phyloP scores from a whole-genome alignment of 768 basidiomycete species.

The Mycena filopes region DNA sequence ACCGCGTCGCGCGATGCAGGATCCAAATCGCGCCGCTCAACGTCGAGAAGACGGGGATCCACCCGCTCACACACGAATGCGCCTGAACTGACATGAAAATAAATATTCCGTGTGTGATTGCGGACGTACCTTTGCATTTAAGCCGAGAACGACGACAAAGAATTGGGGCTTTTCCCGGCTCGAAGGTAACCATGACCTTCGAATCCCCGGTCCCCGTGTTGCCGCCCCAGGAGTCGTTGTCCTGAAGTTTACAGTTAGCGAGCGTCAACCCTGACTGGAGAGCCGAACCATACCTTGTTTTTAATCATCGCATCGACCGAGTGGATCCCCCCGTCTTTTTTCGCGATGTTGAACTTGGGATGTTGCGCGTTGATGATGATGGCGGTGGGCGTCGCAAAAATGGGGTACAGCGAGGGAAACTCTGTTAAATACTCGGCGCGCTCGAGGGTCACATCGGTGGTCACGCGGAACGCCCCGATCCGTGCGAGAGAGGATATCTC shows the following conservation, averaged over 20 bases:
- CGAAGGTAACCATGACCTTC: neutral
- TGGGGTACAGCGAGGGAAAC: constrained; percentile 25
- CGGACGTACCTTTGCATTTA: neutral
- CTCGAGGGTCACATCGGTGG: constrained; percentile 23
- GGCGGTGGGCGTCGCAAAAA: constrained; percentile 22
- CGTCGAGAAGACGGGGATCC: no score
- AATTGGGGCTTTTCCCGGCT: neutral
- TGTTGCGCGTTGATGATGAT: constrained; percentile 31
- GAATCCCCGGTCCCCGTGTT: constrained; percentile 1
- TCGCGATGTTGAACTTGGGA: constrained; percentile 28
- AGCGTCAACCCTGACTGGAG: neutral
- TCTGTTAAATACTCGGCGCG: constrained; percentile 30
- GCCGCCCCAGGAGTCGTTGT: constrained; percentile 20
- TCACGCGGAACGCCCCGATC: constrained; percentile 17
- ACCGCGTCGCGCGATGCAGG: constrained; percentile 11
- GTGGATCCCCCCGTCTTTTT: constrained; percentile 22
- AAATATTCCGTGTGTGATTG: constrained; percentile 7
- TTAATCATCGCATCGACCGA: constrained; percentile 35
- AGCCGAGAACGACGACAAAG: constrained; percentile 14
- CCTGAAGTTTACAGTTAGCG: neutral
- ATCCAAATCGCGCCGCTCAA: no score
- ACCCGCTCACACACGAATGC: no score
- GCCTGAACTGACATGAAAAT: no score
- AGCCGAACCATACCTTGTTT: constrained; percentile 29
- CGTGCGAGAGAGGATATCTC: neutral